Evolutionary conservation across 2,329 filamentous ascomycete genomes (phyloP), one percentile per base, ranked within the genome.

Genomic region (Scedosporium minutisporum): DNA sequence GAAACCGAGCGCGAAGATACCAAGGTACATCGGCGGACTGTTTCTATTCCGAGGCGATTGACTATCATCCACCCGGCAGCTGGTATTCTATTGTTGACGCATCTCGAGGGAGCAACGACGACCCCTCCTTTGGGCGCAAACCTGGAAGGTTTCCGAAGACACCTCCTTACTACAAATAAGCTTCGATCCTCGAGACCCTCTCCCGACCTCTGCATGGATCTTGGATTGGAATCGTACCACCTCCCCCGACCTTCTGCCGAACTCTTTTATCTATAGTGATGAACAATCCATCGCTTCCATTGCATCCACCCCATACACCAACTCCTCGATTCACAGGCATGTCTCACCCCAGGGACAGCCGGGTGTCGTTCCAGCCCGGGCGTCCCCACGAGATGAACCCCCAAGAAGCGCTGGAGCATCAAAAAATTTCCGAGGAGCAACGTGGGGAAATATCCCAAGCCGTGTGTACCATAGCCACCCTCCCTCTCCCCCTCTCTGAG

Each of bases 351-450:
- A 51, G 61, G 25, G 61, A 63, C 7, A 46, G 53, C 42, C 55
- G 61, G 6, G 61, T 63, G 16, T 59, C 61, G 3, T 63, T 63
- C 42, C 61, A 63, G 53, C 61, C 61, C 21, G 61, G 61, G 3
- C 61, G 61, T 4, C 38, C 38, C 27, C 61, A 63, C n/a, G 61
- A 63, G 21, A 25, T 55, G 38, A 57, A 46, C 46, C 46, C 61
- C 23, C 61, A 63, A 16, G 61, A 63, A 33, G 41, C 57, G 3
- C 16, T 60, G 9, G 65, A 65, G 21, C 58, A 61, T 12, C 65
- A 65, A 25, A 66, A 65, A 59, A 62, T 66, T 27, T 63, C 65
- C 14, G 65, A 66, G 25, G 65, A 66, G 23, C 65, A 66, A 38
- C 59, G 64, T n/a, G 64, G 63, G 12, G 65, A 66, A 48, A 65